phyloP scores from a whole-genome alignment of 2,329 filamentous ascomycete species.

The Aspergillus brunneoviolaceus region DNA sequence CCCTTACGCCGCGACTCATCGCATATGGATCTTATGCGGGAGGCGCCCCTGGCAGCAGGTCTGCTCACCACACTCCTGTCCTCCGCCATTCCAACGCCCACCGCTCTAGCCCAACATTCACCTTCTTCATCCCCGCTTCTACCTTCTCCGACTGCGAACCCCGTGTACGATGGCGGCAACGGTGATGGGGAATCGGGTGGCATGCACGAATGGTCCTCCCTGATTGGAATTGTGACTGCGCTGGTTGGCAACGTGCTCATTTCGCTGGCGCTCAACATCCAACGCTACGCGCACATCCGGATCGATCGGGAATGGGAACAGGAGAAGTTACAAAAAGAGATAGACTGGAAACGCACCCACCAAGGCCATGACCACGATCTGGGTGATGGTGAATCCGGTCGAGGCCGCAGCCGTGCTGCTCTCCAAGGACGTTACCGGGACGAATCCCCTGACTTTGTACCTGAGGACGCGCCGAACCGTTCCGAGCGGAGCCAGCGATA shows the following conservation, averaged over 20 bases:
- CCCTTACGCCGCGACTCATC: not conserved
- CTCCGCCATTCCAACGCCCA: constrained; percentile 24
- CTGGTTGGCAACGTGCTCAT: constrained; percentile 93
- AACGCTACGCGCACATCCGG: constrained; percentile 89
- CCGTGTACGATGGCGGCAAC: constrained; percentile 22
- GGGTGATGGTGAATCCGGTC: constrained; percentile 8
- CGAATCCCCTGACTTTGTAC: constrained; percentile 22
- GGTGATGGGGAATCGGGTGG: constrained; percentile 16
- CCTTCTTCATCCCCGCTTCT: constrained; percentile 18
- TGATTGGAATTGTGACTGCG: constrained; percentile 92
- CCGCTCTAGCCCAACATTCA: constrained; percentile 13
- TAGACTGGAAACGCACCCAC: constrained; percentile 51
- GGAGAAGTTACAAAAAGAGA: constrained; percentile 55
- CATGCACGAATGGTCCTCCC: constrained; percentile 69
- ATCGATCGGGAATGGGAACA: constrained; percentile 69
- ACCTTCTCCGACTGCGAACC: constrained; percentile 16
- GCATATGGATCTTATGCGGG: constrained; percentile 29
- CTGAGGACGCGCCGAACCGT: constrained; percentile 27
- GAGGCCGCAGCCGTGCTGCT: constrained; percentile 7
- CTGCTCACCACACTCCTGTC: constrained; percentile 29
- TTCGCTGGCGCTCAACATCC: constrained; percentile 91
- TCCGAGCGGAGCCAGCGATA: constrained; percentile 16
- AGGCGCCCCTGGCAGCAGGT: constrained; percentile 29
- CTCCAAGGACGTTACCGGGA: constrained; percentile 20
- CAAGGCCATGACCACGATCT: constrained; percentile 15